Evolutionary conservation across 495 filamentous ascomycete species (phyloP), one percentile per base, ranked within the genome.

Genomic region (Hyaloscypha bicolor): DNA sequence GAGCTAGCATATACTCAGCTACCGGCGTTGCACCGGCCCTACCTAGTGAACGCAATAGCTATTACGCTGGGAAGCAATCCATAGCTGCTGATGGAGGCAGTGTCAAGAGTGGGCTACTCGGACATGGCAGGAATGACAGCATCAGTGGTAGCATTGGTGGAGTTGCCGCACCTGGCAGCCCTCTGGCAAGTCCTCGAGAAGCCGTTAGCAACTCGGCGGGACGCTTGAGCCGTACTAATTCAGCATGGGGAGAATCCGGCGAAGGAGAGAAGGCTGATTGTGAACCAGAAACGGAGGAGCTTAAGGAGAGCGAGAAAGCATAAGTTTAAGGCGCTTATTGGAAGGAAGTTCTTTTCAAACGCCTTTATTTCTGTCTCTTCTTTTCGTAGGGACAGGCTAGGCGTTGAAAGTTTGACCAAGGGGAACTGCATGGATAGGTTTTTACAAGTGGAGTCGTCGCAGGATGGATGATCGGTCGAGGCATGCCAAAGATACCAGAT

Each of bases 1-100:
- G 93, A 29, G 88, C 91, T 22, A 96, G 93, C 76, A 88, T 97
- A 35, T 95, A 97, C 77, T 94, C 91, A 0, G 84, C 88, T 2
- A 91, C 91, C 6, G 91, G 93, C 2, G 85, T 91, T 19, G 80
- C 85, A 4, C 86, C 88, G 2, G 81, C 86, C 9, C 72, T 89
- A 32, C 79, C 80, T 12, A 91, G 91, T 60, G 93, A 97, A 72
- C 82, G 93, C 33, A 91, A 90, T 72, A 95, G 92, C 77, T 88
- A 91, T 68, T 92, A 96, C 72, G 85, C 91, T 11, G 80, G 80
- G 48, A 92, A 93, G 75, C 89, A 88, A 76, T 82, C 76, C 60
- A 72, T 73, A 63, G 71, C 79, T 4, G 88, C 85, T n/a, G 93
- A 96, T 70, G 90, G 86, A 0, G 86, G 87, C 1, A 97, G 93